A percentile compares a stretch with the other conserved stretches of the same genome.
phyloP scores from a whole-genome alignment of 1,284 basidiomycete species.

The Leccinum holopus region DNA sequence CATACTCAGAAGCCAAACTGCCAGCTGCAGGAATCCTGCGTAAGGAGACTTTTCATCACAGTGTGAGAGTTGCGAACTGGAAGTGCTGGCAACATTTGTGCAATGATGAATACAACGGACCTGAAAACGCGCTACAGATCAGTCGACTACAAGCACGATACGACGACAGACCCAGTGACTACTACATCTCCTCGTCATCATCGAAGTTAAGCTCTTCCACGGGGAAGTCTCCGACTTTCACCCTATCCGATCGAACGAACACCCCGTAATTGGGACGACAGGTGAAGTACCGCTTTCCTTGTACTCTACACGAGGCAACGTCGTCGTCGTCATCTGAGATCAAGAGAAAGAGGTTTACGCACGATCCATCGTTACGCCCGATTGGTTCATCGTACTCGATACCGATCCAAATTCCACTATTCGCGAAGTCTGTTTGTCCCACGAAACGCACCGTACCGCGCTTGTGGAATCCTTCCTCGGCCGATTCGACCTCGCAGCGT shows the following conservation, averaged over 20 bases:
- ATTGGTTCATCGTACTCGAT: constrained; percentile 96
- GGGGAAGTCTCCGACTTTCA: constrained; percentile 85
- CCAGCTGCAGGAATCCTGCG: no score
- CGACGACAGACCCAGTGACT: constrained; percentile 13
- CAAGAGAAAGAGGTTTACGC: constrained; percentile 32
- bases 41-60: no score
- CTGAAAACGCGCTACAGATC: neutral
- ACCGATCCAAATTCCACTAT: constrained; percentile 80
- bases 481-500: constrained; percentile 77
- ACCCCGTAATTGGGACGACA: constrained; percentile 78
- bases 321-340: neutral
- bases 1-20: no score
- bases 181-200: constrained; percentile 75
- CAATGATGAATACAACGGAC: neutral
- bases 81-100: no score
- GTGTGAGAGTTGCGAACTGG: no score
- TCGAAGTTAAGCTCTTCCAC: constrained; percentile 67
- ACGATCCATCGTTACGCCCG: constrained; percentile 96
- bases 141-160: neutral
- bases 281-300: constrained; percentile 83
- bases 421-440: constrained; percentile 78
- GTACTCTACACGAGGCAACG: constrained; percentile 55
- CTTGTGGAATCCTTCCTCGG: constrained; percentile 69
- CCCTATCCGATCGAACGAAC: constrained; percentile 85
- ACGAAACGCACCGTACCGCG: constrained; percentile 85